Conservation (phyloP, 371 early-diverging fungal genomes). For the Rhizopus stolonifer region DNA sequence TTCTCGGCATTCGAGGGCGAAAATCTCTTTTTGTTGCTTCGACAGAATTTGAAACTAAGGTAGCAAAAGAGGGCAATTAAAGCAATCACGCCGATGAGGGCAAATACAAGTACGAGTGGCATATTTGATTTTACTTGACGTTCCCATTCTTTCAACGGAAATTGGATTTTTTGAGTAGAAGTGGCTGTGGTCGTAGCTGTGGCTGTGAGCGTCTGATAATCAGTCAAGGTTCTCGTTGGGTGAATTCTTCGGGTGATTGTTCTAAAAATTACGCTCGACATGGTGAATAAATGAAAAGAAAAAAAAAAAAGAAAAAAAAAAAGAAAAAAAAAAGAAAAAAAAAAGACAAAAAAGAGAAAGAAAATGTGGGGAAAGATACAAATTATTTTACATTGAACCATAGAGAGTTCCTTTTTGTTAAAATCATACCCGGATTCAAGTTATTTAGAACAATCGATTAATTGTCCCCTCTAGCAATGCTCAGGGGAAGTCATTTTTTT, state of each 20-base stretch:
- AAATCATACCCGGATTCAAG: slow-evolving; percentile 1
- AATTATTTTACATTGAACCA: slow-evolving; percentile 6
- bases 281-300: neutral
- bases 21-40: neutral
- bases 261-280: neutral
- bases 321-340: neutral
- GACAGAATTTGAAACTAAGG: slow-evolving; percentile 25
- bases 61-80: slow-evolving; percentile 22
- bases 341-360: neutral
- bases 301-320: neutral
- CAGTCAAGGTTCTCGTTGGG: neutral
- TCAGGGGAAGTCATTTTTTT: neutral
- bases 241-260: slow-evolving; percentile 2
- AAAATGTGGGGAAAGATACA: neutral
- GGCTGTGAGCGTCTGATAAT: neutral
- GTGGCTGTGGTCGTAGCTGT: neutral
- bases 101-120: slow-evolving; percentile 34
- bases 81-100: slow-evolving; percentile 33
- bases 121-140: neutral
- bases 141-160: neutral
- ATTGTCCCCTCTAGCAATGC: neutral
- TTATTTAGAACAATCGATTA: neutral
- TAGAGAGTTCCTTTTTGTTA: neutral
- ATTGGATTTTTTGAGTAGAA: neutral
- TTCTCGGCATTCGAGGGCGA: neutral